phyloP scores from a whole-genome alignment of 805 yeast genomes.

The Kurtzmaniella cleridarum region DNA sequence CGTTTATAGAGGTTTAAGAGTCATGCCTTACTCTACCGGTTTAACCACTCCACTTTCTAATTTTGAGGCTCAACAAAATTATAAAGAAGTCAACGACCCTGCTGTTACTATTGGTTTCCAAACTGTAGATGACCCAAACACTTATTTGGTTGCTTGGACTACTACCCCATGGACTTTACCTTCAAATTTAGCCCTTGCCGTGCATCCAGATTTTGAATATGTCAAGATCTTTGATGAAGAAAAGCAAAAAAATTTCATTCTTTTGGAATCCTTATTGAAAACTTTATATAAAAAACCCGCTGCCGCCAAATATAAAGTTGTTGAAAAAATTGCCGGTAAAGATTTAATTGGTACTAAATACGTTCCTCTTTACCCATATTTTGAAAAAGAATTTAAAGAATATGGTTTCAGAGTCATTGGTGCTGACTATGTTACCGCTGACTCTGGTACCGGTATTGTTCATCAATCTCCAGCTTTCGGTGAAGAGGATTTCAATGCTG shows the following conservation, averaged over 20 bases:
- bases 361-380: slow-evolving; percentile 79
- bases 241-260: slow-evolving; percentile 70
- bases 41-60: slow-evolving; percentile 94
- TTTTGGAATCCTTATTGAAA: slow-evolving; percentile 77
- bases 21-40: slow-evolving; percentile 98
- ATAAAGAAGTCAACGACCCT: slow-evolving; percentile 96
- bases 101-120: slow-evolving; percentile 92
- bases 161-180: slow-evolving; percentile 99
- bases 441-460: slow-evolving; percentile 98
- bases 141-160: slow-evolving; percentile 94
- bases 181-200: slow-evolving; percentile 86
- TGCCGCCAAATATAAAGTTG: slow-evolving; percentile 77
- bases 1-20: slow-evolving; percentile 93
- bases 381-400: slow-evolving; percentile 67
- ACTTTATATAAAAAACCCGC: slow-evolving; percentile 92
- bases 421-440: slow-evolving; percentile 83
- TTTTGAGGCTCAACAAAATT: slow-evolving; percentile 97
- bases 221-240: slow-evolving; percentile 90
- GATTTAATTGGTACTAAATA: slow-evolving; percentile 77
- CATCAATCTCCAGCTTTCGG: slow-evolving; percentile 99
- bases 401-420: slow-evolving; percentile 77
- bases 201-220: slow-evolving; percentile 85
- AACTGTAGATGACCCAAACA: slow-evolving; percentile 70
- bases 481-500: slow-evolving; percentile 93
- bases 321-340: slow-evolving; percentile 74